These are phyloP conservation scores for Vanderwaltozyma yarrowii DNA, from an alignment of 805 yeast genomes.

Conservation along the genomic window DNA sequence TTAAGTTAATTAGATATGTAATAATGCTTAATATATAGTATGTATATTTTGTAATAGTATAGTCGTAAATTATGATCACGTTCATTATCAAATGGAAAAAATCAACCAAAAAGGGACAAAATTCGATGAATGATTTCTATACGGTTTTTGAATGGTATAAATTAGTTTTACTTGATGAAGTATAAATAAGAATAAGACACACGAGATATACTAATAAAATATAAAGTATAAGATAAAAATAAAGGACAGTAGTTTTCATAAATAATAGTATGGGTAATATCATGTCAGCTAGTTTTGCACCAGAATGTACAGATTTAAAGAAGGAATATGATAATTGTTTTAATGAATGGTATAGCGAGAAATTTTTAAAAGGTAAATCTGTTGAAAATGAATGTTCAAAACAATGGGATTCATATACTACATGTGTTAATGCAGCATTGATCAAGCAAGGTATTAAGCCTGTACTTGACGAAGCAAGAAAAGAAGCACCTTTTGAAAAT, in stretches of 20 bases:
- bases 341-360: slow-evolving; percentile 89
- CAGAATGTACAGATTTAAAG: slow-evolving; percentile 87
- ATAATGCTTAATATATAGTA: not conserved
- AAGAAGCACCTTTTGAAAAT: slow-evolving; percentile 78
- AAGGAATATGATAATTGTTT: slow-evolving; percentile 86
- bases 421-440: slow-evolving; percentile 70
- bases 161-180: too few species aligned
- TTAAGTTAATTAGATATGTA: too few species aligned
- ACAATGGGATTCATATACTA: slow-evolving; percentile 78
- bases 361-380: slow-evolving; percentile 47
- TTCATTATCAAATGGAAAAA: too few species aligned
- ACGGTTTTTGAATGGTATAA: too few species aligned
- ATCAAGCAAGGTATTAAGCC: slow-evolving; percentile 69
- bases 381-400: slow-evolving; percentile 82
- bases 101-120: too few species aligned
- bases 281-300: slow-evolving; percentile 87
- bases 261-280: slow-evolving; percentile 56
- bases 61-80: too few species aligned
- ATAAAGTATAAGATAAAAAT: too few species aligned
- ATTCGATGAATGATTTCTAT: too few species aligned
- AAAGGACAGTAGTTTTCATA: too few species aligned
- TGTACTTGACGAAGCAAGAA: slow-evolving; percentile 78
- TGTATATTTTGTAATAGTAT: too few species aligned
- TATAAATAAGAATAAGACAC: too few species aligned
- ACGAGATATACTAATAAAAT: too few species aligned